phyloP scores from a whole-genome alignment of 2,329 filamentous ascomycete species.

The Pyrenophora seminiperda region DNA sequence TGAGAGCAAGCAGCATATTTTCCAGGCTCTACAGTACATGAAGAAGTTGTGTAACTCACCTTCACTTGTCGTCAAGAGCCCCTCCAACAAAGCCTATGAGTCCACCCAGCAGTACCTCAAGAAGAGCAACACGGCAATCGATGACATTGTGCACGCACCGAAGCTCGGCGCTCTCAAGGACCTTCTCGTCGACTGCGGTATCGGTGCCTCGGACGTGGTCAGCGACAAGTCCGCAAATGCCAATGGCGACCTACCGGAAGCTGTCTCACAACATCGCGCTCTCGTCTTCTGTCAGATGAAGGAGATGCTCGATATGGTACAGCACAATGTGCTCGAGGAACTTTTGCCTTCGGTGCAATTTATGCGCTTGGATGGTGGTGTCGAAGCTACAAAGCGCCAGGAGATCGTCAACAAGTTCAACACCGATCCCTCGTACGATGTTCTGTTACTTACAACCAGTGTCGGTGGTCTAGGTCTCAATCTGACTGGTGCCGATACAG shows the following conservation, averaged over 20 bases:
- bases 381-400: constrained; percentile 91
- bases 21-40: constrained; percentile 99
- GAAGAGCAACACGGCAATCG: constrained; percentile 78
- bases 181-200: constrained; percentile 96
- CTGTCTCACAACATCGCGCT: constrained; percentile 93
- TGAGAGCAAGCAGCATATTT: constrained; percentile 96
- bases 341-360: constrained; percentile 92
- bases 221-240: constrained; percentile 53
- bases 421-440: constrained; percentile 94
- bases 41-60: constrained; percentile 98
- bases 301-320: constrained; percentile 99
- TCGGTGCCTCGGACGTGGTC: constrained; percentile 65
- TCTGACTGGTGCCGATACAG: constrained; percentile 93
- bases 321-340: constrained; percentile 87
- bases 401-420: constrained; percentile 99
- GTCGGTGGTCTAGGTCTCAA: constrained; percentile 95
- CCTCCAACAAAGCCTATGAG: constrained; percentile 86
- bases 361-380: constrained; percentile 88
- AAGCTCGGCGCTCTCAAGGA: constrained; percentile 91
- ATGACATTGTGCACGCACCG: constrained; percentile 85
- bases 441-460: constrained; percentile 88
- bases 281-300: constrained; percentile 99
- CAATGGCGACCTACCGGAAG: constrained; percentile 67
- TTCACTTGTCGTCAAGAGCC: constrained; percentile 86
- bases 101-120: constrained; percentile 81